Evolutionary conservation across 495 filamentous ascomycete genomes (phyloP), one percentile per base, ranked within the genome.

Genomic region (Penicillium bovifimosum): DNA sequence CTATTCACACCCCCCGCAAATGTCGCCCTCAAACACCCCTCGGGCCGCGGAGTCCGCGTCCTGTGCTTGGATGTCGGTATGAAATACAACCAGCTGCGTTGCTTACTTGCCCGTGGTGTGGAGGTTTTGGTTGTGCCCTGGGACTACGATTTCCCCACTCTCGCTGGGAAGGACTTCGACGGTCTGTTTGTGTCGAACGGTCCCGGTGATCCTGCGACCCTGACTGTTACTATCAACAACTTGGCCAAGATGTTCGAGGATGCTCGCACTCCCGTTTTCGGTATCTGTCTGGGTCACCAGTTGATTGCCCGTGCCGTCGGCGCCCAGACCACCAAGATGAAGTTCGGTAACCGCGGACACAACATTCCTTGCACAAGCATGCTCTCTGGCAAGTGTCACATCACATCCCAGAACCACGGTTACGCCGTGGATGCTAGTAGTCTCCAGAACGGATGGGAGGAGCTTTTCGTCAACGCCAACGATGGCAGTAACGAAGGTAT

Each of bases 401-500:
- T 98, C 65, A 98, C 93, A 17, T 97, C 93, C 3, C 93, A 98
- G 69, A 98, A 98, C 64, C 91, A 96, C 66, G 93, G 93, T 65
- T 98, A 83, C 63, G 93, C 90, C 13, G 93, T 98, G 34, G 90
- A 96, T 65, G 76, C 89, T 4, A 70, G 73, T 45, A 88, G 78
- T 17, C 77, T 98, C 10, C 86, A 89, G 17, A 50, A 73, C 8
- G 85, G 82, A 41, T 98, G 93, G 93, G 79, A 86, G 53, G 93
- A 96, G 66, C 78, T 97, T 1, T 97, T 97, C 58, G 85, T 96
- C 51, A 98, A 98, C 63, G 93, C 93, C 65, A 98, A 98, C 65
- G 93, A 98, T 65, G 88, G 87, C 57, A 96, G 90, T 66, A 97
- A 97, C 67, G 93, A 97, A 71, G 93, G 93, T 72, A 95, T 98